A percentile compares a stretch with the other conserved stretches of the same genome.
phyloP scores from a whole-genome alignment of 345 rosid species.

The Kernera saxatilis region DNA sequence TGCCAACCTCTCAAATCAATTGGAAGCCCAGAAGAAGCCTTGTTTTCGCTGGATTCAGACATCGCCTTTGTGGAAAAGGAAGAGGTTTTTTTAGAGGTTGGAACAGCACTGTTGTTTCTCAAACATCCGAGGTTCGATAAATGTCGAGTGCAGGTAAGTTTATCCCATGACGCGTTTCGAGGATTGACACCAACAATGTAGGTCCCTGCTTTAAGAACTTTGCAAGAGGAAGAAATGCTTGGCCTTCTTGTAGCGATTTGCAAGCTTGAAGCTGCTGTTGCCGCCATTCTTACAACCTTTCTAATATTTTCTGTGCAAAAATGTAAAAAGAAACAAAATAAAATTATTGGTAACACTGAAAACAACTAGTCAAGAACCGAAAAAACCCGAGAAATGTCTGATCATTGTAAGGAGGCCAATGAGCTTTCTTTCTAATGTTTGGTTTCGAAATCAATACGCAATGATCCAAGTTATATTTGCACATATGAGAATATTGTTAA shows the following conservation, averaged over 20 bases:
- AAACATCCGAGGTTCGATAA: constrained; percentile 43
- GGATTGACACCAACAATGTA: constrained; percentile 34
- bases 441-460: not conserved
- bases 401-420: not conserved
- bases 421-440: not conserved
- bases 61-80: constrained; percentile 52
- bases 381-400: not conserved
- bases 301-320: constrained; percentile 12
- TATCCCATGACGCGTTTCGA: constrained; percentile 44
- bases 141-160: constrained; percentile 44
- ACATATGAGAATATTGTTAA: not conserved
- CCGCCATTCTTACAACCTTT: constrained; percentile 48
- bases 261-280: constrained; percentile 50
- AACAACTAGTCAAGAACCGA: not conserved
- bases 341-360: not conserved
- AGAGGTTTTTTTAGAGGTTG: constrained; percentile 35
- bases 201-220: constrained; percentile 41
- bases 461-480: not conserved
- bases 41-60: constrained; percentile 50
- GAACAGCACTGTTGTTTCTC: constrained; percentile 24
- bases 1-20: constrained; percentile 74
- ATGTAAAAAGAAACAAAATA: not conserved
- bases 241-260: constrained; percentile 54
- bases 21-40: constrained; percentile 56
- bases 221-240: constrained; percentile 40